These are phyloP conservation scores for Ogataea kodamae DNA, from an alignment of 805 yeast genomes.

Conservation along the genomic window DNA sequence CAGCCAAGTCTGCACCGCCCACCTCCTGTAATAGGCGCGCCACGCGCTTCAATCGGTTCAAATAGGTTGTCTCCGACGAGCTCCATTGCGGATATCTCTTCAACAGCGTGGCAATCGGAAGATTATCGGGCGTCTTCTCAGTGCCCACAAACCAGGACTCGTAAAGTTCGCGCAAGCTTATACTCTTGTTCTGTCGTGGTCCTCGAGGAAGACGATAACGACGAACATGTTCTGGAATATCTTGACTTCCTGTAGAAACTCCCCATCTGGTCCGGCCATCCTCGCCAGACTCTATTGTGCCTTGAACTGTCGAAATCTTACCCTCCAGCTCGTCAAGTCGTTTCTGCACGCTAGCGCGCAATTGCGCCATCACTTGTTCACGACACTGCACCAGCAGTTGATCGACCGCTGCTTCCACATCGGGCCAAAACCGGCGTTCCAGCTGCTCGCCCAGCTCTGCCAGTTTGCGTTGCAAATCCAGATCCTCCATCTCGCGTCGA, in stretches of 20 bases:
- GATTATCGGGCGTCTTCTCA: constrained; percentile 10
- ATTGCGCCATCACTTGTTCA: constrained; percentile 1
- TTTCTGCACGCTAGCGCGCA: constrained; percentile 2
- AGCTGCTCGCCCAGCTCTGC: constrained; percentile 1
- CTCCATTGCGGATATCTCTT: constrained; percentile 16
- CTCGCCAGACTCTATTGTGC: constrained; percentile 3
- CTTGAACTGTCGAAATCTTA: constrained; percentile 3
- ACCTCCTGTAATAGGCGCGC: constrained; percentile 13
- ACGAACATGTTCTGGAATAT: constrained; percentile 11
- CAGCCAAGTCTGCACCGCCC: constrained; percentile 7
- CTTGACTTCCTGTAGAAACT: neutral
- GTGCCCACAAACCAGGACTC: constrained; percentile 19
- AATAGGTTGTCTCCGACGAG: constrained; percentile 16
- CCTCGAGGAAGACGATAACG: constrained; percentile 18
- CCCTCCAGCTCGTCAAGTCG: constrained; percentile 6
- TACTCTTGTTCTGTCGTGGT: constrained; percentile 13
- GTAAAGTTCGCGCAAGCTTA: constrained; percentile 12
- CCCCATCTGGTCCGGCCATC: constrained; percentile 1
- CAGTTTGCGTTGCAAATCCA: constrained; percentile 2
- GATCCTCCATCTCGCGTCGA: too few relatives aligned
- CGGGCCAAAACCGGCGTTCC: too few relatives aligned
- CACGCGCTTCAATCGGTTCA: constrained; percentile 14
- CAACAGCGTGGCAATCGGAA: constrained; percentile 10
- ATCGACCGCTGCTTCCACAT: constrained; percentile 3
- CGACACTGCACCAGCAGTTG: constrained; percentile 1